Base-by-base conservation (phyloP, 371 early-diverging fungal species). In the Mucor ambiguus region DNA sequence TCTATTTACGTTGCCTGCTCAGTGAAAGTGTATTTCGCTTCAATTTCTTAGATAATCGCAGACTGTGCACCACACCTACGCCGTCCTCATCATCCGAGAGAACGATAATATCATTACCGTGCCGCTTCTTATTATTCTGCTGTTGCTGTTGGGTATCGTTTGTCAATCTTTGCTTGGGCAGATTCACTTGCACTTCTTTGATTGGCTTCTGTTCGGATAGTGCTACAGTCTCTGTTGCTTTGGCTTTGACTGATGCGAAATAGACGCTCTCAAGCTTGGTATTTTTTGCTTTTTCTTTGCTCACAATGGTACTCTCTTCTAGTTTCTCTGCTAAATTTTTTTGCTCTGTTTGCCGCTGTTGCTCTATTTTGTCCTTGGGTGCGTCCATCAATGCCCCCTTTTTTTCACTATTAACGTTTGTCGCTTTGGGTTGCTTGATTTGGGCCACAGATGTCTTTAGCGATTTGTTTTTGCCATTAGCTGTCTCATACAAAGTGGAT, bases 51-150 rank as follows among this genome's bases (percentile, higher is more conserved):
- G 65, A 65, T 20, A 70, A 33, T 44, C 58, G 65, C 11, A 70
- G 16, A 28, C 54, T 65, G 52, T 66, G 55, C 29, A 66, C 11
- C 1, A 59, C 55, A 6, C 60, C 38, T 37, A 11, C 14, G 4
- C 63, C 64, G 18, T 71, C 67, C 48, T 48, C 48, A 4, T 57
- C 58, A 38, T 71, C 71, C 4, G 66, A 66, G 22, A 64, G n/a
- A n/a, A 58, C 37, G 24, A 66, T 66, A 18, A 58, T 32, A 0
- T 64, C 38, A 28, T 55, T 46, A 3, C 10, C 10, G 2, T 18
- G 6, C 10, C 48, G n/a, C 9, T 49, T 49, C 26, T 10, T 26
- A 26, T 1, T 14, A 11, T 49, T 22, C 11, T 49, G 24, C 11
- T 49, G 49, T 24, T 26, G 26, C 24, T 49, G 49, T 12, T 8